These are phyloP conservation scores for Yamadazyma nakazawae DNA, from an alignment of 805 yeast species.

Conservation along the genomic window DNA sequence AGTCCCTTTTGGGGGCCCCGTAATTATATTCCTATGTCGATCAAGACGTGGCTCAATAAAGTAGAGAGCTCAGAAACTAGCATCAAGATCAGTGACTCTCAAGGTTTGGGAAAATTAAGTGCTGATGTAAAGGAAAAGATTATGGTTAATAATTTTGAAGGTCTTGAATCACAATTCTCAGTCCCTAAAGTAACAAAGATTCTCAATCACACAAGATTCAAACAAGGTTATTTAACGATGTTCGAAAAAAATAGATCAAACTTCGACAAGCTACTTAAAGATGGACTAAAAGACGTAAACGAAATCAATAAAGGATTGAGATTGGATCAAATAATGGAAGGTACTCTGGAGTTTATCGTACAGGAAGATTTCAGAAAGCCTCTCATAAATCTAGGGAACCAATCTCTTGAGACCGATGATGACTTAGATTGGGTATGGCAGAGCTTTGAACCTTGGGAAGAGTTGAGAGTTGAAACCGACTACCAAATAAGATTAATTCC, in stretches of 20 bases:
- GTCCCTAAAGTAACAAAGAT: neutral
- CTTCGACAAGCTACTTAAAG: slow-evolving; percentile 18
- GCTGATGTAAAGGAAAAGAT: neutral
- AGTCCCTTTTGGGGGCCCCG: slow-evolving; percentile 70
- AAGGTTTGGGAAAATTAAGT: neutral
- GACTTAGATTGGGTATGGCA: slow-evolving; percentile 43
- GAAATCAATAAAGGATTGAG: slow-evolving; percentile 38
- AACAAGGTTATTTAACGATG: slow-evolving; percentile 29
- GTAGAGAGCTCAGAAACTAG: neutral
- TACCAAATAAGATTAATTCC: slow-evolving; percentile 40
- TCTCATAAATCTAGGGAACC: slow-evolving; percentile 34
- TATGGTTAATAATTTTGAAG: neutral
- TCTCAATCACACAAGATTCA: slow-evolving; percentile 21
- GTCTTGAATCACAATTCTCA: neutral
- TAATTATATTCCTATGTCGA: slow-evolving; percentile 50
- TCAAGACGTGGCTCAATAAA: slow-evolving; percentile 6
- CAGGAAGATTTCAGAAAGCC: slow-evolving; percentile 34
- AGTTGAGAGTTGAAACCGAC: slow-evolving; percentile 36
- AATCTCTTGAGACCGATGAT: slow-evolving; percentile 36
- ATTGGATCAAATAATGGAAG: slow-evolving; percentile 33
- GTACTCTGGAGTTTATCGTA: slow-evolving; percentile 19
- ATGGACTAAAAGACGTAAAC: slow-evolving; percentile 27
- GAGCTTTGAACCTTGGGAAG: slow-evolving; percentile 46
- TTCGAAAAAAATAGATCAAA: slow-evolving; percentile 21
- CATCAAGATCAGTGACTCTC: neutral